phyloP scores from a whole-genome alignment of 2,329 filamentous ascomycete species.

The Emydomyces testavorans region DNA sequence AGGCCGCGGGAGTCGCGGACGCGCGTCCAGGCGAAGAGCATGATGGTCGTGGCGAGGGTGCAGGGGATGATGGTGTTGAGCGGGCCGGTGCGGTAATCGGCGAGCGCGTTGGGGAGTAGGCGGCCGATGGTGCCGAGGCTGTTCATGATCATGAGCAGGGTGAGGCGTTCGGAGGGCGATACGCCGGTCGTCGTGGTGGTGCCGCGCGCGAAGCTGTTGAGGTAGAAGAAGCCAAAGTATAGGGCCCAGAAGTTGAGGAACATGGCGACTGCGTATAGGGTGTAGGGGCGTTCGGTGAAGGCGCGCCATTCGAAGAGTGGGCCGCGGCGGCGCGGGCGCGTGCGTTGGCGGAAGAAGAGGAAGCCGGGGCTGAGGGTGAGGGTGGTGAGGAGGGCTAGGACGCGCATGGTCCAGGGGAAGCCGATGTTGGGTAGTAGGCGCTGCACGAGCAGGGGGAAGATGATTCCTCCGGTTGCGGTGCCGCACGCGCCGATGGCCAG shows the following conservation, averaged over 20 bases:
- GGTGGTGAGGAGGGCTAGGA: slow-evolving; percentile 50
- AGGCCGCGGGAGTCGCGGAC: slow-evolving; percentile 42
- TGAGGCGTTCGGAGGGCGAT: slow-evolving; percentile 40
- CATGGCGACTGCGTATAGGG: slow-evolving; percentile 33
- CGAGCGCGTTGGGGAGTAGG: slow-evolving; percentile 46
- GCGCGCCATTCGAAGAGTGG: slow-evolving; percentile 42
- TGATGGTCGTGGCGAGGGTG: slow-evolving; percentile 32
- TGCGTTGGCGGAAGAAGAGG: slow-evolving; percentile 39
- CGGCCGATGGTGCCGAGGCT: slow-evolving; percentile 49
- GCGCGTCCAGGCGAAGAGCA: slow-evolving; percentile 48
- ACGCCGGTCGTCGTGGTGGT: slow-evolving; percentile 34
- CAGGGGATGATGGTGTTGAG: slow-evolving; percentile 51
- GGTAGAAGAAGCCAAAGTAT: slow-evolving; percentile 45
- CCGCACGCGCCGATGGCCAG: slow-evolving; percentile 50
- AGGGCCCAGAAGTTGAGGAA: slow-evolving; percentile 42
- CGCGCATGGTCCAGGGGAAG: slow-evolving; percentile 54
- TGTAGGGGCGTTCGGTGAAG: slow-evolving; percentile 42
- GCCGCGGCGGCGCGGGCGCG: slow-evolving; percentile 41
- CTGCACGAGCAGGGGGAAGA: slow-evolving; percentile 50
- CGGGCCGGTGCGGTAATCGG: slow-evolving; percentile 46
- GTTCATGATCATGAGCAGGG: slow-evolving; percentile 55
- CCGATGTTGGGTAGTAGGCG: slow-evolving; percentile 49
- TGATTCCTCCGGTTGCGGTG: slow-evolving; percentile 49
- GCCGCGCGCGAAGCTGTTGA: slow-evolving; percentile 33
- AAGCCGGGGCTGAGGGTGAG: slow-evolving; percentile 33